Percentiles rank a stretch among this genome's conserved stretches.
Conservation (phyloP, 2,329 filamentous ascomycete genomes). For the Aureobasidium namibiae region DNA sequence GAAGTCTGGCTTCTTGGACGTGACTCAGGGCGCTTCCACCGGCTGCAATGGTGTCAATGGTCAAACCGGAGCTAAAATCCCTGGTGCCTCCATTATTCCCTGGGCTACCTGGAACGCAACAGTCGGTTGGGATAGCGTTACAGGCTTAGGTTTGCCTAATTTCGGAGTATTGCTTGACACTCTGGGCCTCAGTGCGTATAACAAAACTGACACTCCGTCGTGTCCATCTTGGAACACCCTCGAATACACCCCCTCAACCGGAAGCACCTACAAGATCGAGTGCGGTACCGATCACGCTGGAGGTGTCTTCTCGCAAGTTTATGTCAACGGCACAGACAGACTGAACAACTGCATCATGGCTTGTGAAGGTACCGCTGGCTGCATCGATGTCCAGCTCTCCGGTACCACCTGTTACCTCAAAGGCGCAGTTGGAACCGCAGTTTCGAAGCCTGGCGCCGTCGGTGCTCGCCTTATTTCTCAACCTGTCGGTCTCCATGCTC, state of each 20-base stretch:
- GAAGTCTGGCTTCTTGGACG: conserved; percentile 36
- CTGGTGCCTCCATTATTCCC: conserved; percentile 17
- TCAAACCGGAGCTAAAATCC: conserved; percentile 18
- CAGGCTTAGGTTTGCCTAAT: conserved; percentile 23
- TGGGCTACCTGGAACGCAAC: conserved; percentile 2
- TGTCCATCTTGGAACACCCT: conserved; percentile 19
- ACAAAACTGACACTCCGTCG: neutral
- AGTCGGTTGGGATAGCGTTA: conserved; percentile 26
- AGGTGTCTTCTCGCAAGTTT: conserved; percentile 20
- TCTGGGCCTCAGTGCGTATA: neutral
- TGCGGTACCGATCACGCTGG: conserved; percentile 23
- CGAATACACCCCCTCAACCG: conserved; percentile 17
- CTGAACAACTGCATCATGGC: conserved; percentile 20
- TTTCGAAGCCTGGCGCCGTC: conserved; percentile 13
- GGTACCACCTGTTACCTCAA: conserved; percentile 25
- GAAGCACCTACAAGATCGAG: conserved; percentile 20
- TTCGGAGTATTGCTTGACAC: conserved; percentile 13
- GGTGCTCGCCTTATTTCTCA: conserved; percentile 16
- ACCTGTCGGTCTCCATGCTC: neutral
- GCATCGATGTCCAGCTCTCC: conserved; percentile 21
- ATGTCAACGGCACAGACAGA: conserved; percentile 19
- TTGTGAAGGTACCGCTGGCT: conserved; percentile 18
- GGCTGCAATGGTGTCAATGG: conserved; percentile 23
- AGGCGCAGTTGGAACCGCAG: conserved; percentile 13
- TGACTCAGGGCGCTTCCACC: conserved; percentile 26